These are phyloP conservation scores for Neocucurbitaria cava DNA, from an alignment of 2,329 filamentous ascomycete species.

Conservation along the genomic window DNA sequence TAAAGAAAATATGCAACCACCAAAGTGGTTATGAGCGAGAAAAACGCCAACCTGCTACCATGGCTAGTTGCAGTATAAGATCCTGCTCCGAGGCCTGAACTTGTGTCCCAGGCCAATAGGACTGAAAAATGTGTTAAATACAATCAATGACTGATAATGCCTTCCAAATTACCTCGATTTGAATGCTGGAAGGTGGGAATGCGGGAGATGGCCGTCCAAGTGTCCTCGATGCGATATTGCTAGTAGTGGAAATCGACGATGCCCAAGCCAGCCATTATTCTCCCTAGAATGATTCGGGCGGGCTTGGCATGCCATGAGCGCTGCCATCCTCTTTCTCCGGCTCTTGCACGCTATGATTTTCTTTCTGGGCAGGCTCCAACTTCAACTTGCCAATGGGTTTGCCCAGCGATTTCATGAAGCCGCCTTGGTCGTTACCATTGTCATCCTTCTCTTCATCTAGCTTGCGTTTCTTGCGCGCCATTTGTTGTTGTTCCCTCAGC, in stretches of 20 bases:
- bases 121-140: constrained; percentile 9
- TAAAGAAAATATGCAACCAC: constrained; percentile 15
- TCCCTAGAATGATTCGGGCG: constrained; percentile 68
- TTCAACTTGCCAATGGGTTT: constrained; percentile 63
- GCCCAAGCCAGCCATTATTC: neutral
- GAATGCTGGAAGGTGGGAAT: constrained; percentile 5
- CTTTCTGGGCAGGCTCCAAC: constrained; percentile 62
- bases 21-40: constrained; percentile 9
- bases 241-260: neutral
- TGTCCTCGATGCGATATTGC: neutral
- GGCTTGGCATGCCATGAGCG: constrained; percentile 79
- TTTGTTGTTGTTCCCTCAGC: constrained; percentile 79
- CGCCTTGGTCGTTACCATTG: constrained; percentile 34
- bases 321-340: constrained; percentile 73
- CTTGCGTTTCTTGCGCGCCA: constrained; percentile 89
- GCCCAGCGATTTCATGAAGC: constrained; percentile 50
- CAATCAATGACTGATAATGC: constrained; percentile 14
- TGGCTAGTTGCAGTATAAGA: constrained; percentile 6
- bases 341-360: constrained; percentile 65
- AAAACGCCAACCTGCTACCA: constrained; percentile 24
- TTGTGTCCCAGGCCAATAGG: neutral
- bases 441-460: constrained; percentile 55
- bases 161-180: neutral
- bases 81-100: neutral
- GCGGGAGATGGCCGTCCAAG: neutral